Evolutionary conservation across 2,329 filamentous ascomycete genomes (phyloP), one percentile per base, ranked within the genome.

Genomic region (Cordyceps tenuipes): DNA sequence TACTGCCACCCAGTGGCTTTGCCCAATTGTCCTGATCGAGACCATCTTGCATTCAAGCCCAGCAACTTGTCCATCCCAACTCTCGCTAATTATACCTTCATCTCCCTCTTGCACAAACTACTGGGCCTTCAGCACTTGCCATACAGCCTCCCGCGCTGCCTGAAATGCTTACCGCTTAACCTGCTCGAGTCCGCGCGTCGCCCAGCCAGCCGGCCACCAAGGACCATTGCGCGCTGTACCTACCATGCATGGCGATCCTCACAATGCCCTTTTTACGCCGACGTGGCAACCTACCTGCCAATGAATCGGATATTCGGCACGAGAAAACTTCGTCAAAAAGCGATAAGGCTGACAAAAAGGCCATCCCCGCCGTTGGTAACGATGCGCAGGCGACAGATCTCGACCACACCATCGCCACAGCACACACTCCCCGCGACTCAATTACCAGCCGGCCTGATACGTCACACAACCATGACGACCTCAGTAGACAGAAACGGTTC

Each of bases 181-280:
- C 43, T 48, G 10, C 23, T 48, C 50, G 49, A 48, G 41, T 41
- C 50, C 34, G 46, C 50, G 34, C 26, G 48, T 31, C 50, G 10
- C 57, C 47, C 39, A 56, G 59, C 47, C 52, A 46, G 43, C 57
- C 59, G 53, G 53, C 59, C 52, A 61, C 46, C 47, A 48, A 41
- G 43, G 17, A 47, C 29, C 44, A 57, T 59, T 41, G 36, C 58
- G 50, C 39, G 44, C 43, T 66, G 66, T 71, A 73, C 64, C 69
- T 71, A 73, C 64, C 69, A 77, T 76, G 74, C 55, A 58, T 53
- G 74, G 63, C 70, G 69, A 66, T 68, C 68, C 70, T 69, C 69
- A 73, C 64, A 68, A 85, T 85, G 82, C 81, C 82, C 68, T 82
- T 85, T 66, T 75, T 84, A 73, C 82, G 82, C 74, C 82, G 82